Evolutionary conservation across 108 stramenopile genomes (phyloP), one percentile per base, ranked within the genome.

Genomic region (Craspedostauros australis): DNA sequence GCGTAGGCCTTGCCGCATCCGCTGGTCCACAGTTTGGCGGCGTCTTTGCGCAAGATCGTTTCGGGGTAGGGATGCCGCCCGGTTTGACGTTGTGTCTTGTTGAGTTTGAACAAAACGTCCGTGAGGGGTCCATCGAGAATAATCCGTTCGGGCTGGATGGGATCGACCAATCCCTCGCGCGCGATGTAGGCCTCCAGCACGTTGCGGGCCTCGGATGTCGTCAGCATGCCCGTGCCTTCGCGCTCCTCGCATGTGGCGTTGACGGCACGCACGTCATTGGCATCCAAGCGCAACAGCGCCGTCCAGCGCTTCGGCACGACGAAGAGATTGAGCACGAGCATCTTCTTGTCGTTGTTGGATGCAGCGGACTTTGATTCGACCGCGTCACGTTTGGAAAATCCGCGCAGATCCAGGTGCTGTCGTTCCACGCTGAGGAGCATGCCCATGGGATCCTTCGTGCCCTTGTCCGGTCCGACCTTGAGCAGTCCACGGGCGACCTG

Each of bases 221-320:
- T 88, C 11, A 92, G 54, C 57, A 82, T 78, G 7, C 86, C 86
- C 0, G 86, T 87, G 18, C 84, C 84, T 60, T 45, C 71, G 24
- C 89, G 61, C 40, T 84, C 86, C 21, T 81, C 76, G 5, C 78
- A 70, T 28, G 80, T 85, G 7, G 89, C 86, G 76, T 85, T 76
- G 15, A 46, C 31, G 4, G 89, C 89, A 54, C 66, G 72, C 9
- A 91, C 81, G 12, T 68, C 82, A 16, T 80, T 81, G 3, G 41
- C 39, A 39, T 79, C 54, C 14, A 91, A 49, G 33, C 75, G 72
- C 51, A 87, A 25, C 11, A 71, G 50, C 15, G 50, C 29, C 0
- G 75, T 51, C 31, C 75, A 73, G 18, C 77, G 61, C 31, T 66
- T 66, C 12, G 83, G 89, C 33, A 91, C 46, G 25, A 70, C 46